Conservation (phyloP, 208 protist genomes). For the Angomonas deanei region DNA sequence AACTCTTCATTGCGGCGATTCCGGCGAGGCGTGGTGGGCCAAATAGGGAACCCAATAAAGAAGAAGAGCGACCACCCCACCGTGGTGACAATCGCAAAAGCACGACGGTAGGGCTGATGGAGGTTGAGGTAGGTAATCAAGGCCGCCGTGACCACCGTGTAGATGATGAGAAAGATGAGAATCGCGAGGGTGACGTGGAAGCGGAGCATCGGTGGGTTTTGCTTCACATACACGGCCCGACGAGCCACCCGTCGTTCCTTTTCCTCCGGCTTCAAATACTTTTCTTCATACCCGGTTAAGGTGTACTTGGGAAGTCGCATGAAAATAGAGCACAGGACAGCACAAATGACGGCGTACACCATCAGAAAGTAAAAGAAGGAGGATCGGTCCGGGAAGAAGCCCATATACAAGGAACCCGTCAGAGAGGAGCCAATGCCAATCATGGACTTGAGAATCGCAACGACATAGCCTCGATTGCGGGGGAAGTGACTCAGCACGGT, state of each 20-base stretch:
- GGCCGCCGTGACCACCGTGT: not conserved
- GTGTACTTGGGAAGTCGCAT: constrained; percentile 51
- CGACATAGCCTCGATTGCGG: constrained; percentile 26
- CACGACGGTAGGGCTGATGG: too few relatives aligned
- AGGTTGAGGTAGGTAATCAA: not conserved
- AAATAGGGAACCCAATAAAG: too few relatives aligned
- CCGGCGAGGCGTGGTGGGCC: too few relatives aligned
- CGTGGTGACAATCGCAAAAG: too few relatives aligned
- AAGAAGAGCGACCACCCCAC: too few relatives aligned
- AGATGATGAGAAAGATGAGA: constrained; percentile 12
- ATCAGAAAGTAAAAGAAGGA: constrained; percentile 54
- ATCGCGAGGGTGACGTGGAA: not conserved
- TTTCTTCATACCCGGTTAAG: constrained; percentile 30
- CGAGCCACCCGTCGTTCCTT: constrained; percentile 17
- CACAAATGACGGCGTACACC: constrained; percentile 13
- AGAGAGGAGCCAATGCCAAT: constrained; percentile 52
- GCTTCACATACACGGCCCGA: constrained; percentile 30
- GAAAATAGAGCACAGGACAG: constrained; percentile 22
- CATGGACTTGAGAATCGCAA: constrained; percentile 46
- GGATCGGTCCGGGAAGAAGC: constrained; percentile 28
- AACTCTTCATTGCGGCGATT: not conserved
- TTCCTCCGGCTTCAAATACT: constrained; percentile 24
- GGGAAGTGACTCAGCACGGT: constrained; percentile 48
- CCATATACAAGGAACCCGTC: constrained; percentile 32
- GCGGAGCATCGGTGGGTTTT: constrained; percentile 21